Base-by-base conservation (phyloP, 306 rosid species). In the Astragalus membranaceus region DNA sequence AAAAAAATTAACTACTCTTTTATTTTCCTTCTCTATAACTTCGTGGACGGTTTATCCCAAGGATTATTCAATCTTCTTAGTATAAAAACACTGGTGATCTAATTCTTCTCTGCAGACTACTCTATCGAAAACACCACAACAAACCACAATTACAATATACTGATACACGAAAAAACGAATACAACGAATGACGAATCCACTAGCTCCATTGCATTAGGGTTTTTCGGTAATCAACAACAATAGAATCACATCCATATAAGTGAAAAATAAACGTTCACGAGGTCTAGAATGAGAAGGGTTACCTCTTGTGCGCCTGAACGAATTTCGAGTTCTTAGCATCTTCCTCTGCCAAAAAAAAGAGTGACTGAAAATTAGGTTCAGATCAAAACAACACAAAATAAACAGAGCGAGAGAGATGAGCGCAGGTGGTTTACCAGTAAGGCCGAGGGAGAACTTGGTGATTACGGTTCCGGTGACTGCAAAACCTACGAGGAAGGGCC, bases 401-500 rank as follows among this genome's bases (percentile, higher is more conserved):
- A 15, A 8, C 3, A 8, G 1, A 65, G 46, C 44, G 39, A 71
- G 44, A 46, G 11, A 6, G 29, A 7, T 23, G 5, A 11, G 33
- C 14, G 10, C 6, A 20, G 8, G 35, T 8, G 30, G 42, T 5
- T 35, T 83, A 94, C 96, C 95, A 17, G 95, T 54, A 50, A 90
- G 69, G 53, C 92, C 84, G 4, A 86, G 89, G 23, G 96, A 82
- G 1, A 91, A 1, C 86, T 94, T 94, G 86, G 94, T 87, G 57
- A 91, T 77, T 6, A 88, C 0, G 33, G 89, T 0, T 37, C 97
- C 97, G 10, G 89, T 91, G 29, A 87, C 11, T 37, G 96, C 96
- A 76, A 94, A 94, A 2, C 99, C 97, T 3, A 84, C 95, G 5
- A 94, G 76, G 74, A 94, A 94, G 2, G 99, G 97, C 97, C 96